phyloP scores from a whole-genome alignment of 345 rosid genomes.

The Eucalyptus sp. region DNA sequence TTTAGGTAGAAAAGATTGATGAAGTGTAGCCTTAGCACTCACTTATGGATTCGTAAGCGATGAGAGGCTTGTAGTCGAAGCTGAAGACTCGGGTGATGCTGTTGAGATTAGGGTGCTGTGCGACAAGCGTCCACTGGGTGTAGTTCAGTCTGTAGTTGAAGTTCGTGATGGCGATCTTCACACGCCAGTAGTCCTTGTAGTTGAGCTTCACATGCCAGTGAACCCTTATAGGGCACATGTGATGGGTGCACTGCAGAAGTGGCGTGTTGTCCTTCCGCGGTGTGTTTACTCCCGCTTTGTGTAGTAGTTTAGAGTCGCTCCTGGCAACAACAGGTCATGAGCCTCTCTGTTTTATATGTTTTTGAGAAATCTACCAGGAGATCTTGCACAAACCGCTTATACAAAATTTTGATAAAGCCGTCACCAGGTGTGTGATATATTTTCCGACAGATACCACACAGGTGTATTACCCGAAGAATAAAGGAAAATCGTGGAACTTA shows the following conservation, averaged over 20 bases:
- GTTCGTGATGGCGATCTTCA: slow-evolving; percentile 47
- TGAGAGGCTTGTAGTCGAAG: slow-evolving; percentile 46
- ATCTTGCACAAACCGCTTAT: background rate
- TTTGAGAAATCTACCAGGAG: background rate
- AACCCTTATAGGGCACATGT: slow-evolving; percentile 55
- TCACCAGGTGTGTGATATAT: background rate
- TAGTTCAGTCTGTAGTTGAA: slow-evolving; percentile 51
- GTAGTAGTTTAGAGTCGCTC: slow-evolving; percentile 39
- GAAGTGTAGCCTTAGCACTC: background rate
- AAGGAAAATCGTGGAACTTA: slow-evolving; percentile 6
- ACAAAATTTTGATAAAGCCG: background rate
- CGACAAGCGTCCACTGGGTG: slow-evolving; percentile 53
- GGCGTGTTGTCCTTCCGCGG: slow-evolving; percentile 43
- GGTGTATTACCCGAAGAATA: background rate
- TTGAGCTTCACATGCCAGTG: slow-evolving; percentile 61
- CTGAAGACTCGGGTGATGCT: slow-evolving; percentile 53
- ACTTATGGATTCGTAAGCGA: slow-evolving; percentile 40
- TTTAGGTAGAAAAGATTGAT: background rate
- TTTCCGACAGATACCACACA: background rate
- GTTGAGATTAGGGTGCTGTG: slow-evolving; percentile 57
- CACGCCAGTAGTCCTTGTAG: slow-evolving; percentile 53
- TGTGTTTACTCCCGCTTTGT: slow-evolving; percentile 29
- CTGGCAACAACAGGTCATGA: slow-evolving; percentile 1
- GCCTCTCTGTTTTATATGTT: background rate
- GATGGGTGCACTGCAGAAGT: slow-evolving; percentile 52